Base-by-base conservation (phyloP, 1,284 basidiomycete species). In the Trametes hirsuta region DNA sequence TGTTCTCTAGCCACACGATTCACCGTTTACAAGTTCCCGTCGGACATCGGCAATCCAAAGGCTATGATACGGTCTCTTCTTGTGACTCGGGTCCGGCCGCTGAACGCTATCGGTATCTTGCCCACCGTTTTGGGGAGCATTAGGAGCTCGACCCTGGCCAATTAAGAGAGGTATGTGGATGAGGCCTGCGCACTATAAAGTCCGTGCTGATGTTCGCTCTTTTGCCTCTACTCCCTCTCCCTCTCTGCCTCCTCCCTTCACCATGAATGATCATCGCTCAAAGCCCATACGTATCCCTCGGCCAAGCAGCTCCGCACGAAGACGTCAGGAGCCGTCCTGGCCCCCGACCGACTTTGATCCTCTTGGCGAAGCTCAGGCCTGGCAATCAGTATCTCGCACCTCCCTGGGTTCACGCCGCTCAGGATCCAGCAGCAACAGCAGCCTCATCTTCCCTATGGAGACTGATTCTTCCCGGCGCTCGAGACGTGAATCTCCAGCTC, bases 401-500 rank as follows among this genome's bases (percentile, higher is more conserved):
- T 57, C 64, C 15, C 51, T 46, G 48, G 10, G 35, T 35, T 47
- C 49, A 9, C 45, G 39, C 48, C 24, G 11, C 15, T 22, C n/a
- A 39, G 58, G 53, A 6, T 25, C 58, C 18, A 60, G 53, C 50
- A 47, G 25, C 46, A 61, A 30, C 30, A 8, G 59, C n/a, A 62
- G 62, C 45, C 63, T 65, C 6, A 45, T 67, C 35, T 67, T 65
- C 50, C 35, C 59, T 6, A 63, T 67, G 61, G 65, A 66, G 18
- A 40, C 61, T 10, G 62, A 63, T 12, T 40, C 30, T 30, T 30
- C 36, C 3, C 21, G n/a, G 15, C 4, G 36, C 24, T 40, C 35
- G 22, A 46, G 53, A 8, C 18, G 24, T 6, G n/a, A 39, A 12
- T n/a, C 55, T 8, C 45, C 49, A 6, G 8, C 37, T 4, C 30